Evolutionary conservation across 495 filamentous ascomycete genomes (phyloP), one percentile per base, ranked within the genome.

Genomic region (Rostrohypoxylon terebratum): DNA sequence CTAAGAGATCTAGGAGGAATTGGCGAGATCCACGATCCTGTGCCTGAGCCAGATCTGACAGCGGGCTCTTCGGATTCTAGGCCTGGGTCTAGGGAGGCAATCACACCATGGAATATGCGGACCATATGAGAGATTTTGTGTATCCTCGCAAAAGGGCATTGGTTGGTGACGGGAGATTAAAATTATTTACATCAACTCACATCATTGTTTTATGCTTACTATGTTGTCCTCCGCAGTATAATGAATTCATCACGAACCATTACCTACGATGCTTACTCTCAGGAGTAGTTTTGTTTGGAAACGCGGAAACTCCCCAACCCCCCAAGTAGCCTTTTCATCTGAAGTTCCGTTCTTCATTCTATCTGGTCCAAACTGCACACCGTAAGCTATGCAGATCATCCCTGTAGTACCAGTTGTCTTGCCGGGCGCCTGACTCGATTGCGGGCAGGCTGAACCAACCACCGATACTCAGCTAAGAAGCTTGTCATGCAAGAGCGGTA

Each of bases 31-130:
- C 33, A 38, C 68, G 64, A 69, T 74, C 61, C 66, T 65, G 53
- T 70, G 38, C 68, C 65, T 75, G 75, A 74, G 54, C 34, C 44
- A 66, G 62, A 71, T 62, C 68, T 71, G 20, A 55, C 14, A 55
- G 25, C 23, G 18, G 58, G 50, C 11, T 58, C 33, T 40, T 31
- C 45, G n/a, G 31, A 40, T 28, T 42, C 57, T 58, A 59, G 25
- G 54, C 45, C 59, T 64, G 9, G 42, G 58, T 45, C 20, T 54
- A 36, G 18, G 60, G 47, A 4, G 36, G 53, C 14, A 51, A 64
- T 65, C 59, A 61, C 23, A 42, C 40, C 50, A 54, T 44, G 34
- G 44, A 50, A 20, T 21, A 42, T 58, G 51, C 25, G 38, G 13
- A 31, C 42, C 3, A 28, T 14, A 25, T 4, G 44, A 58, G 33